Percentiles rank a stretch among this genome's conserved stretches.
Conservation (phyloP, 768 basidiomycete genomes). For the Tylopilus vinaceipallidus region DNA sequence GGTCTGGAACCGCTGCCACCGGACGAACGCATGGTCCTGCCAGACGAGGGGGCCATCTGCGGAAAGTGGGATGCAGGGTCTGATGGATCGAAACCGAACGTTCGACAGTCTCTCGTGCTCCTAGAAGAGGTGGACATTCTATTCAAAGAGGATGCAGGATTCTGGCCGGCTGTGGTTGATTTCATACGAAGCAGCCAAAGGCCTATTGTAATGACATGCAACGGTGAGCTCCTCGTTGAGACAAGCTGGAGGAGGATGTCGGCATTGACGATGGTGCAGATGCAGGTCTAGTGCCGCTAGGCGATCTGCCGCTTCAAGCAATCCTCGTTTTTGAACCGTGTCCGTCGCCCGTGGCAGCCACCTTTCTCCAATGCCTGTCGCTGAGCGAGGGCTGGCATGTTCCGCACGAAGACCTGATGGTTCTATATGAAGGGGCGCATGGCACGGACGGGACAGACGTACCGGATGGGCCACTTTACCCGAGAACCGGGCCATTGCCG, state of each 20-base stretch:
- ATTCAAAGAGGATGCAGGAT: conserved; percentile 81
- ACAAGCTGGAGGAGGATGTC: conserved; percentile 8
- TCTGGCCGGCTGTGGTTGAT: conserved; percentile 79
- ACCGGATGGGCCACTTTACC: conserved; percentile 36
- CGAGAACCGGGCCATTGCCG: conserved; percentile 29
- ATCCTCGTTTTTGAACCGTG: conserved; percentile 66
- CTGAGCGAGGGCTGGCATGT: conserved; percentile 52
- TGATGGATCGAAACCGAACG: conserved; percentile 24
- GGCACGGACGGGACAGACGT: conserved; percentile 24
- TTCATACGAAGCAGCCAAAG: conserved; percentile 82
- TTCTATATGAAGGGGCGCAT: conserved; percentile 43
- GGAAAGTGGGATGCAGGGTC: conserved; percentile 1
- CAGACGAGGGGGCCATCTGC: conserved; percentile 1
- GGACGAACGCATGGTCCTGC: conserved; percentile 2
- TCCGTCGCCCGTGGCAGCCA: conserved; percentile 49
- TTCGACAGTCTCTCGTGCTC: conserved; percentile 85
- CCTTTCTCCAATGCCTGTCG: conserved; percentile 69
- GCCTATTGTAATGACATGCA: conserved; percentile 94
- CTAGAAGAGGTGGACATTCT: conserved; percentile 95
- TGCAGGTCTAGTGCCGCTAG: conserved; percentile 63
- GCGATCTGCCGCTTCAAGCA: conserved; percentile 74
- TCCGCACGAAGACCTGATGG: conserved; percentile 39
- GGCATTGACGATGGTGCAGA: conserved; percentile 44
- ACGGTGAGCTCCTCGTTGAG: conserved; percentile 52
- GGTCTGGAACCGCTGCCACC: neutral